Percentiles rank a stretch among this genome's conserved stretches.
Evolutionary conservation across 257 asterid genomes (phyloP).

Genomic region (Euphrasia confusa): DNA sequence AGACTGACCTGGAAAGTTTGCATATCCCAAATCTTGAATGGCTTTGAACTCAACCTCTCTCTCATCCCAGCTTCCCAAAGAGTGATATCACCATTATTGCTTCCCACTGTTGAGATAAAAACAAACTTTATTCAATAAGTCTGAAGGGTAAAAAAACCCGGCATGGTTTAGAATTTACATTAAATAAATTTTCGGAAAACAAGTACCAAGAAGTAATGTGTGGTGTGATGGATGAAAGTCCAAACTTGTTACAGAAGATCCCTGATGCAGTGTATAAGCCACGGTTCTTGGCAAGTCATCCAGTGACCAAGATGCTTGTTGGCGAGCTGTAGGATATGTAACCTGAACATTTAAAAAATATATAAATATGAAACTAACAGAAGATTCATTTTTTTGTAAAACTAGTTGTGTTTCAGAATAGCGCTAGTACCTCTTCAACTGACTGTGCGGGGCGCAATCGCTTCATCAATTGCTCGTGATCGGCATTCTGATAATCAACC

Average conservation of each 20-base stretch:
- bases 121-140: not conserved
- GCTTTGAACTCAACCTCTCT: conserved; percentile 75
- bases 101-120: conserved; percentile 59
- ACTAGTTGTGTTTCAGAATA: conserved; percentile 16
- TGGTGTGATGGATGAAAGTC: conserved; percentile 93
- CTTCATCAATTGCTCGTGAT: conserved; percentile 92
- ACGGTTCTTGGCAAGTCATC: conserved; percentile 94
- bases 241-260: conserved; percentile 77
- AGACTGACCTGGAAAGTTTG: conserved; percentile 72
- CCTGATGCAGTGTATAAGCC: conserved; percentile 87
- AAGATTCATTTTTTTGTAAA: not conserved
- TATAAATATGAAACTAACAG: conserved; percentile 9
- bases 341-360: conserved; percentile 47
- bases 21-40: conserved; percentile 85
- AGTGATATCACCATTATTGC: conserved; percentile 78
- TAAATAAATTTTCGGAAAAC: conserved; percentile 17
- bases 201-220: conserved; percentile 76
- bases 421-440: conserved; percentile 77
- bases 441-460: conserved; percentile 90
- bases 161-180: conserved; percentile 8
- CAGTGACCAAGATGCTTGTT: conserved; percentile 71
- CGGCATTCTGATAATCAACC: conserved; percentile 83
- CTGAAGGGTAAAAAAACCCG: not conserved
- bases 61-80: conserved; percentile 89
- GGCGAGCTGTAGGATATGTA: conserved; percentile 84